Conservation (phyloP, 331 rosid species). For the Acacia pycnantha region DNA sequence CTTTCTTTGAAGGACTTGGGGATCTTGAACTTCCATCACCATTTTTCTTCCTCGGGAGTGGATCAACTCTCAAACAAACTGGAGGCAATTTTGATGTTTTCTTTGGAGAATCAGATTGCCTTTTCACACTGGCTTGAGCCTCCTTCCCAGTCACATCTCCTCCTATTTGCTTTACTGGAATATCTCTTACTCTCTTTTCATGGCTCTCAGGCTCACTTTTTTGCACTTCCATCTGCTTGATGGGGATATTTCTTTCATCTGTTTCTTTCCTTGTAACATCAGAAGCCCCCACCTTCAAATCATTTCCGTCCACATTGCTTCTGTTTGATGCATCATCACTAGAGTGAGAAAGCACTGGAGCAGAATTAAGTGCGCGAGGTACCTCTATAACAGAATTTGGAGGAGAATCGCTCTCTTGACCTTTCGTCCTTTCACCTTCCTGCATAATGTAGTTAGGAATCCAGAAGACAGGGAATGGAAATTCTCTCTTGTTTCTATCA, state of each 20-base stretch:
- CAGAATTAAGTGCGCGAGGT: constrained; percentile 22
- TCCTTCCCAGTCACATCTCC: constrained; percentile 22
- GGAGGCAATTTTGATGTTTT: constrained; percentile 66
- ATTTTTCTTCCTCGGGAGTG: constrained; percentile 55
- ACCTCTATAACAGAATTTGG: constrained; percentile 24
- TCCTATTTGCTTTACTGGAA: constrained; percentile 29
- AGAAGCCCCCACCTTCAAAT: not conserved
- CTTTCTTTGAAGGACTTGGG: constrained; percentile 46
- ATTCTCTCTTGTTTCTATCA: constrained; percentile 29
- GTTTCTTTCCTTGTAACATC: constrained; percentile 15
- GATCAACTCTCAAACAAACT: constrained; percentile 82
- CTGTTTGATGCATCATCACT: constrained; percentile 18
- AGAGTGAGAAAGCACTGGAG: constrained; percentile 30
- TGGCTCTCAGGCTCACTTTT: constrained; percentile 22
- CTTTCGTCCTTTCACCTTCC: constrained; percentile 20
- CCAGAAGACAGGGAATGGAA: constrained; percentile 60
- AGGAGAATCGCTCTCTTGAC: constrained; percentile 1
- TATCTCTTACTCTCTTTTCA: constrained; percentile 20
- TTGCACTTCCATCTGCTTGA: constrained; percentile 41
- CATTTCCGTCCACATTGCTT: constrained; percentile 5
- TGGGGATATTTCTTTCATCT: constrained; percentile 31
- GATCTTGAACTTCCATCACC: constrained; percentile 48
- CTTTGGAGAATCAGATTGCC: constrained; percentile 37
- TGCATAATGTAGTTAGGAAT: constrained; percentile 41
- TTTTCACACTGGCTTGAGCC: constrained; percentile 9